Conservation (phyloP, 768 basidiomycete species). For the Butyriboletus loyo region DNA sequence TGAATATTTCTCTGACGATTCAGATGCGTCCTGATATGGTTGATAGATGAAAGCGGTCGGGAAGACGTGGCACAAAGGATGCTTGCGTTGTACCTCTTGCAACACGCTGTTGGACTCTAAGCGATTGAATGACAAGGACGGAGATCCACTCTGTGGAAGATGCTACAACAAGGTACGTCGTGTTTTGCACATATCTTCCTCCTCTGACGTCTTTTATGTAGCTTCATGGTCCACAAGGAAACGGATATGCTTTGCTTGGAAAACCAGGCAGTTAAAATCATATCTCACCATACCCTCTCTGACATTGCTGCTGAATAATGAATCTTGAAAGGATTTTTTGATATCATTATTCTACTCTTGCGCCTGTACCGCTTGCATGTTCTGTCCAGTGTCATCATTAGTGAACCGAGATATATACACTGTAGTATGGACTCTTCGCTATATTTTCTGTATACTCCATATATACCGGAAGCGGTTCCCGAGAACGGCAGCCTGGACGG, state of each 20-base stretch:
- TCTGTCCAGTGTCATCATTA: slow-evolving; percentile 9
- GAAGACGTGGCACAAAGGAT: slow-evolving; percentile 76
- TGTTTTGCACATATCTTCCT: not conserved
- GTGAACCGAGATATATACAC: slow-evolving; percentile 7
- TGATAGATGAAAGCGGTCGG: slow-evolving; percentile 73
- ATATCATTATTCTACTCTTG: slow-evolving; percentile 20
- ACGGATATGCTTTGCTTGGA: slow-evolving; percentile 70
- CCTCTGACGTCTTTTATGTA: slow-evolving; percentile 27
- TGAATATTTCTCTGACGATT: not conserved
- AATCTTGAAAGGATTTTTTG: slow-evolving; percentile 5
- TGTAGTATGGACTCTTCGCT: slow-evolving; percentile 7
- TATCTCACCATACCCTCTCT: not conserved
- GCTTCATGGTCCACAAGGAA: slow-evolving; percentile 72
- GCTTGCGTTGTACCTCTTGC: slow-evolving; percentile 75
- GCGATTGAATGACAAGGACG: slow-evolving; percentile 73
- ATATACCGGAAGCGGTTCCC: not conserved
- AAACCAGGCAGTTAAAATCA: slow-evolving; percentile 41
- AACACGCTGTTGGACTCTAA: slow-evolving; percentile 66
- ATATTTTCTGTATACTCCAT: slow-evolving; percentile 4
- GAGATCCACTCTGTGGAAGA: slow-evolving; percentile 62
- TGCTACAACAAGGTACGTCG: slow-evolving; percentile 65
- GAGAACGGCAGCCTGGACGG: not conserved
- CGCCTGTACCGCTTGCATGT: slow-evolving; percentile 22
- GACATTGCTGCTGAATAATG: slow-evolving; percentile 5
- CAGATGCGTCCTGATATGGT: slow-evolving; percentile 2